These are phyloP conservation scores for Starmera pachycereana DNA, from an alignment of 805 yeast genomes.

Conservation along the genomic window DNA sequence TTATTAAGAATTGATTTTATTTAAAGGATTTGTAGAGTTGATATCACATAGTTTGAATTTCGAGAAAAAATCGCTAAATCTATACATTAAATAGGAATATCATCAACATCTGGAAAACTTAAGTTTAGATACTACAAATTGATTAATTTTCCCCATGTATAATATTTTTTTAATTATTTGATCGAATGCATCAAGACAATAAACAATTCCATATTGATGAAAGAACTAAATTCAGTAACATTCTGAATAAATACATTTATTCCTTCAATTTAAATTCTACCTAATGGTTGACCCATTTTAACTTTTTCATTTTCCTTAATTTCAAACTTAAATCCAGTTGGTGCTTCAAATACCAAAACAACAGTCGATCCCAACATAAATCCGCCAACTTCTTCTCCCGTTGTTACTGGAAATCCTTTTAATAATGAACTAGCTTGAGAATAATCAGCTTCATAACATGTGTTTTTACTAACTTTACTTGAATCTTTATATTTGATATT, in stretches of 20 bases:
- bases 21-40: too few species aligned
- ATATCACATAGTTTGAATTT: too few species aligned
- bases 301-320: conserved; percentile 68
- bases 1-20: too few species aligned
- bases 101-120: too few species aligned
- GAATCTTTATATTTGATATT: conserved; percentile 51
- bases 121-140: too few species aligned
- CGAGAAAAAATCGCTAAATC: too few species aligned
- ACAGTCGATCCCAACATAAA: conserved; percentile 93
- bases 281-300: conserved; percentile 76
- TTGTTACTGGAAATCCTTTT: conserved; percentile 80
- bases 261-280: conserved; percentile 23
- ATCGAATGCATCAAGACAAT: too few species aligned
- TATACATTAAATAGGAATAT: too few species aligned
- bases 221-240: neutral
- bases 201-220: too few species aligned
- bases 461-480: conserved; percentile 49
- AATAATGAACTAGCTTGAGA: conserved; percentile 62
- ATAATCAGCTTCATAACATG: conserved; percentile 93
- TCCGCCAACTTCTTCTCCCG: conserved; percentile 96
- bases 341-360: conserved; percentile 96
- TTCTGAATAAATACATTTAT: neutral
- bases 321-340: conserved; percentile 61
- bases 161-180: too few species aligned
- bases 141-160: too few species aligned